Evolutionary conservation across 208 protist genomes (phyloP).

Genomic region (Trypanosomatidae sp.): DNA sequence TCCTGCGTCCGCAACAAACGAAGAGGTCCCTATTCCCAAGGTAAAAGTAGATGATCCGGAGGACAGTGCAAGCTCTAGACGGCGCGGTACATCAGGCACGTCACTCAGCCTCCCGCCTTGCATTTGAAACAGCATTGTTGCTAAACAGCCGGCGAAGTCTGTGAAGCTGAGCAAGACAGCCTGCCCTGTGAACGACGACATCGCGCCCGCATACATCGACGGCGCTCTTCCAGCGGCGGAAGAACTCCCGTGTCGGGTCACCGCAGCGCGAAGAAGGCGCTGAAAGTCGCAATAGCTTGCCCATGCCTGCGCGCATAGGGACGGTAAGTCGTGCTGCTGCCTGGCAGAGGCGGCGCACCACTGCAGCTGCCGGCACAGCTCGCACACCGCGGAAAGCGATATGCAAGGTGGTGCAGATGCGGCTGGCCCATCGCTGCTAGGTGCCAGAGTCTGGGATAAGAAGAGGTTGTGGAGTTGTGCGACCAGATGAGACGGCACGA

Average conservation of each 20-base stretch:
- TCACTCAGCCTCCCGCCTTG: slow-evolving; percentile 12
- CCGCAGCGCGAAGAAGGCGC: slow-evolving; percentile 5
- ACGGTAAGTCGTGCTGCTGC: neutral
- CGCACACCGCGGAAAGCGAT: slow-evolving; percentile 9
- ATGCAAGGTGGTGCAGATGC: neutral
- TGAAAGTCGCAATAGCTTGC: slow-evolving; percentile 14
- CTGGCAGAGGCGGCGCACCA: slow-evolving; percentile 9
- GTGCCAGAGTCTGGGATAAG: neutral
- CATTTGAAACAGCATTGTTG: slow-evolving; percentile 12
- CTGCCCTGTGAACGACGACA: neutral
- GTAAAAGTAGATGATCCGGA: neutral
- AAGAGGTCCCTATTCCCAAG: neutral
- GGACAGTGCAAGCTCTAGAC: slow-evolving; percentile 21
- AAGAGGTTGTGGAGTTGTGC: slow-evolving; percentile 3
- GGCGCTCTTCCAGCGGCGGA: neutral
- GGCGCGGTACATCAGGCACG: slow-evolving; percentile 25
- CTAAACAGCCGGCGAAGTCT: slow-evolving; percentile 24
- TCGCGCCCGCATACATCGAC: neutral
- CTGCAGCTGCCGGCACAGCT: slow-evolving; percentile 19
- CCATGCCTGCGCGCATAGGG: slow-evolving; percentile 16
- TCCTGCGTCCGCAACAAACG: neutral
- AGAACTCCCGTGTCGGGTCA: neutral
- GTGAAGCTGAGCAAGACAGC: slow-evolving; percentile 9
- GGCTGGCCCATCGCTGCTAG: neutral
- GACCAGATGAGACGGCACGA: slow-evolving; percentile 8